Evolutionary conservation across 345 rosid species (phyloP).

Genomic region (Populus alba): DNA sequence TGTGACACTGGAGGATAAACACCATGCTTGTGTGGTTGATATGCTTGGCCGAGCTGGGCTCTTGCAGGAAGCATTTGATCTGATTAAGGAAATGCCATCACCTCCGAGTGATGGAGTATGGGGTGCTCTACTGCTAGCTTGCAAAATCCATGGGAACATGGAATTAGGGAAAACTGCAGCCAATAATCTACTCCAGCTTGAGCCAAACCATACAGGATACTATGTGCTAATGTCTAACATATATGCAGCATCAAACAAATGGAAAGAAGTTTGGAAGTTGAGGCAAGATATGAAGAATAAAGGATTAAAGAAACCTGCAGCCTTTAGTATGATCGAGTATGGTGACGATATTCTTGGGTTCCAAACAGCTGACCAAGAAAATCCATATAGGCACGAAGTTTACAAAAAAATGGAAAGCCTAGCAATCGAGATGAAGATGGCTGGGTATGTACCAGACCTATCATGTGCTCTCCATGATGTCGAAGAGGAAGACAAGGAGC

Average conservation of each 20-base stretch:
- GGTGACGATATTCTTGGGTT: slow-evolving; percentile 46
- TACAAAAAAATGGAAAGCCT: slow-evolving; percentile 36
- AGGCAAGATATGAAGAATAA: slow-evolving; percentile 46
- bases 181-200: slow-evolving; percentile 38
- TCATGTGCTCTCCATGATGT: slow-evolving; percentile 53
- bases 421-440: slow-evolving; percentile 40
- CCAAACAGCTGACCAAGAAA: slow-evolving; percentile 46
- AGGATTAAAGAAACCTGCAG: slow-evolving; percentile 59
- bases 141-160: slow-evolving; percentile 48
- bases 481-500: slow-evolving; percentile 60
- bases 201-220: slow-evolving; percentile 54
- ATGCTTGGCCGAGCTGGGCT: slow-evolving; percentile 61
- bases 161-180: slow-evolving; percentile 52
- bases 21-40: slow-evolving; percentile 65
- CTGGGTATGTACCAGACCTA: slow-evolving; percentile 44
- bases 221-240: slow-evolving; percentile 53
- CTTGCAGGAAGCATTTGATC: slow-evolving; percentile 43
- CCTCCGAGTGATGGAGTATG: slow-evolving; percentile 48
- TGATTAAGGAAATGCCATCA: slow-evolving; percentile 49
- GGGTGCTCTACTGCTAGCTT: slow-evolving; percentile 63
- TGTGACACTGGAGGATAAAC: slow-evolving; percentile 37
- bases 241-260: slow-evolving; percentile 52
- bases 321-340: slow-evolving; percentile 45
- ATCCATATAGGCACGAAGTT: slow-evolving; percentile 36
- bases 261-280: slow-evolving; percentile 51